Base-by-base conservation (phyloP, 2,329 filamentous ascomycete genomes). In the Phaeosphaeriaceae sp. region DNA sequence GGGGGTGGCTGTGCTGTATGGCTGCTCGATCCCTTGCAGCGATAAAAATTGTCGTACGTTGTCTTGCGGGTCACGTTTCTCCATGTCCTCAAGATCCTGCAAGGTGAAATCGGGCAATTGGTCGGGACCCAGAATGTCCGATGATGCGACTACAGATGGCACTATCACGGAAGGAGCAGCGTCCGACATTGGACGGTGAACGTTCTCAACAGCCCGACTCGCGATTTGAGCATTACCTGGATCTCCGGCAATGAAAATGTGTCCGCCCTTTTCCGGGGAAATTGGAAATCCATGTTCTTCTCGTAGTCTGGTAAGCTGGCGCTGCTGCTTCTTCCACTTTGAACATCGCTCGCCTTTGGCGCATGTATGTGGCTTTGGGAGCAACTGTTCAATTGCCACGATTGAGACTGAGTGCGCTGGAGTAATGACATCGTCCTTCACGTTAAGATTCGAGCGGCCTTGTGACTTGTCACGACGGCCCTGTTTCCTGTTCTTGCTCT, bases 31-130 rank as follows among this genome's bases (percentile, higher is more conserved):
- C 71, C 89, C 87, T 71, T 97, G 93, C 70, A 96, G 92, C 67
- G 84, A 84, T 44, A 97, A 82, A 74, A 96, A 97, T 59, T 96
- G 90, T 66, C 90, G 87, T 29, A 97, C 91, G 62, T 93, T 96
- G 75, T 97, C 92, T 72, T 95, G 92, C 5, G 92, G 89, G 67
- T 97, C 92, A 44, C 88, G 83, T 15, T 80, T 79, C 66, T 88
- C 82, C 26, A 96, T 70, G 54, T 81, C 85, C 49, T 86, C 84
- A 13, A 96, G 85, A 70, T 92, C 87, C 63, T 92, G 87, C 30
- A 97, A 82, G 16, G 76, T 76, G 51, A 92, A 80, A 18, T 86
- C 80, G 17, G 87, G 81, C 11, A 86, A 70, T 29, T 82, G 73
- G 6, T 83, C 83, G 5, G 89, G 87, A 2, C 92, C 92, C 55